Conservation (phyloP, 2,329 filamentous ascomycete species). For the Claviceps sorghi region DNA sequence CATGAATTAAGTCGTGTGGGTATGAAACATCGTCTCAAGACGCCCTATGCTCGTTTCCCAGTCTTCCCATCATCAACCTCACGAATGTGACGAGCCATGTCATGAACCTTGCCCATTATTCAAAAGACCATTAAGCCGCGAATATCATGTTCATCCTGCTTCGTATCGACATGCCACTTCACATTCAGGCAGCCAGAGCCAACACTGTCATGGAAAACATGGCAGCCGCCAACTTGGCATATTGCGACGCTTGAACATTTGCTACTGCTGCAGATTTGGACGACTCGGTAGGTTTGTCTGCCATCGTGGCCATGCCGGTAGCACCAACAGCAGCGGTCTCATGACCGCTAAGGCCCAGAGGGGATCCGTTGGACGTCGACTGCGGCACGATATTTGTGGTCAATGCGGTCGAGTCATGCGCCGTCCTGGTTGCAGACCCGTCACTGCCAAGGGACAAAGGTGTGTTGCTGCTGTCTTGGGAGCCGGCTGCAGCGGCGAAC, state of each 20-base stretch:
- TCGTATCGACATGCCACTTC: neutral
- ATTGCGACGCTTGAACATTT: neutral
- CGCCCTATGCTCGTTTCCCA: neutral
- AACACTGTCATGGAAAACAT: neutral
- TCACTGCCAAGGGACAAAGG: neutral
- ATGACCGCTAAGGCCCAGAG: conserved; percentile 11
- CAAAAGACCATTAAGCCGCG: neutral
- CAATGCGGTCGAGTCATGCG: neutral
- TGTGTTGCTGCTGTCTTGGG: neutral
- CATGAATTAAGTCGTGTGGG: neutral
- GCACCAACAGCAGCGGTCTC: conserved; percentile 5
- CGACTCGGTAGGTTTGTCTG: conserved; percentile 5
- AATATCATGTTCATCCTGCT: neutral
- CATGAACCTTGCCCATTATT: neutral
- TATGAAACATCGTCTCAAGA: neutral
- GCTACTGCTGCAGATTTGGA: conserved; percentile 5
- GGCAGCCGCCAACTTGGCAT: conserved; percentile 1
- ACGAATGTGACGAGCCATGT: neutral
- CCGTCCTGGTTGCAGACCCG: neutral
- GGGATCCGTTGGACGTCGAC: neutral
- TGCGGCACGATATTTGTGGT: neutral
- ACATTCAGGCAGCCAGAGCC: neutral
- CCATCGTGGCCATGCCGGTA: neutral
- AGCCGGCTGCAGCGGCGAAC: conserved; percentile 6
- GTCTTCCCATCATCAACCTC: neutral